Evolutionary conservation across 306 rosid species (phyloP), one percentile per base, ranked within the genome.

Genomic region (Lupinus albus): DNA sequence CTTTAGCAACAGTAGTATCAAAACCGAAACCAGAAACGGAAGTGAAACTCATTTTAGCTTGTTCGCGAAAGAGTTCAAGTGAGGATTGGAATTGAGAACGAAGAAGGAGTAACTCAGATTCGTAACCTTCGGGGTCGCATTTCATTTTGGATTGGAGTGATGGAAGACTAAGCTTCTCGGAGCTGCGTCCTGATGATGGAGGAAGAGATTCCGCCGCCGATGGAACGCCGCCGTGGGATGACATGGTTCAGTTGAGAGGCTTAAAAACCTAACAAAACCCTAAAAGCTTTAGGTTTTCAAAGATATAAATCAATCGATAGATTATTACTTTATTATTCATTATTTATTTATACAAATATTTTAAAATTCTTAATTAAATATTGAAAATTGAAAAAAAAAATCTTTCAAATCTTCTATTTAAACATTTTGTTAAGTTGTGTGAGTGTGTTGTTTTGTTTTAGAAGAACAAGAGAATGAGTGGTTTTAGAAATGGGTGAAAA

Each of bases 101-200:
- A 33, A 91, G 35, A 6, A 85, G 84, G 11, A 82, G 66, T 0
- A 91, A 82, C 83, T 92, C 96, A 11, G 85, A 66, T 41, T 81
- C 87, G 45, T 92, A 92, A 18, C 98, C 95, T 71, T 86, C 93
- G 0, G 91, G 98, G 15, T 92, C 98, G 57, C 89, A 82, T 79
- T 92, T 89, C 95, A 92, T 89, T 78, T 86, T 92, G 2, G 95
- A 86, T 61, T 87, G 98, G 3, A 92, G 87, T 0, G 76, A 2
- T 0, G 82, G 79, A 0, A 92, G 84, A 51, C 88, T 89, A 50
- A 89, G 67, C 75, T 75, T 92, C 79, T 89, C 93, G 3, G 95
- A 62, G 59, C 70, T 49, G 64, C 84, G 85, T 2, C 91, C 88
- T 0, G 92, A 84, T 0, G 91, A 82, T 0, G 87, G 74, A 15